Evolutionary conservation across 495 filamentous ascomycete genomes (phyloP).

Genomic region (Xylaria curta): DNA sequence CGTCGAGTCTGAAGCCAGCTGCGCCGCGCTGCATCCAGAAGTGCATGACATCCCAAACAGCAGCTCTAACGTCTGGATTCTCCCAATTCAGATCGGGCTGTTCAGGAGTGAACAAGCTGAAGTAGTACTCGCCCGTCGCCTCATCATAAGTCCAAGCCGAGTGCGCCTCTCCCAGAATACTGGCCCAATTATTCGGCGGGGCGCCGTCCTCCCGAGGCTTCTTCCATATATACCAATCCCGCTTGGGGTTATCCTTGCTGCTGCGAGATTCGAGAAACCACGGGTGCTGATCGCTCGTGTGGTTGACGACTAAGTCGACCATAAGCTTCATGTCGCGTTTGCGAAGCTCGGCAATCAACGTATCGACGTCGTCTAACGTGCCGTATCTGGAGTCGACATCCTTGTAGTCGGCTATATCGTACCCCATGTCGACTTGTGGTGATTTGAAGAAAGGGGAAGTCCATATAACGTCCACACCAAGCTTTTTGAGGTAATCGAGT

Average conservation of each 20-base stretch:
- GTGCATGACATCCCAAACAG: slow-evolving; percentile 58
- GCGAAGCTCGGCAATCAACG: slow-evolving; percentile 60
- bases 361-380: slow-evolving; percentile 63
- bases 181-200: slow-evolving; percentile 69
- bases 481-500: slow-evolving; percentile 59
- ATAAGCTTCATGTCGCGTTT: slow-evolving; percentile 67
- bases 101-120: slow-evolving; percentile 62
- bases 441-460: slow-evolving; percentile 66
- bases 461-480: slow-evolving; percentile 66
- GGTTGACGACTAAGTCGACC: slow-evolving; percentile 71
- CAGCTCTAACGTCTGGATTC: slow-evolving; percentile 60
- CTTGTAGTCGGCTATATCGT: slow-evolving; percentile 68
- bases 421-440: slow-evolving; percentile 63
- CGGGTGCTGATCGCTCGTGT: slow-evolving; percentile 66
- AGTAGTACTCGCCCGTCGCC: slow-evolving; percentile 63
- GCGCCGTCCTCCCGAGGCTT: slow-evolving; percentile 56
- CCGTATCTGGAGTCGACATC: slow-evolving; percentile 64
- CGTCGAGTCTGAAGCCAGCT: slow-evolving; percentile 69
- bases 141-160: slow-evolving; percentile 67
- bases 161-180: slow-evolving; percentile 61
- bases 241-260: slow-evolving; percentile 56
- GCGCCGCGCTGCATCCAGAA: slow-evolving; percentile 56
- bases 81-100: slow-evolving; percentile 75
- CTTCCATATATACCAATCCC: slow-evolving; percentile 71
- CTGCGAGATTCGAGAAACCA: slow-evolving; percentile 68